These are phyloP conservation scores for Schizophyllum amplum DNA, from an alignment of 1,284 basidiomycete genomes.

Conservation along the genomic window DNA sequence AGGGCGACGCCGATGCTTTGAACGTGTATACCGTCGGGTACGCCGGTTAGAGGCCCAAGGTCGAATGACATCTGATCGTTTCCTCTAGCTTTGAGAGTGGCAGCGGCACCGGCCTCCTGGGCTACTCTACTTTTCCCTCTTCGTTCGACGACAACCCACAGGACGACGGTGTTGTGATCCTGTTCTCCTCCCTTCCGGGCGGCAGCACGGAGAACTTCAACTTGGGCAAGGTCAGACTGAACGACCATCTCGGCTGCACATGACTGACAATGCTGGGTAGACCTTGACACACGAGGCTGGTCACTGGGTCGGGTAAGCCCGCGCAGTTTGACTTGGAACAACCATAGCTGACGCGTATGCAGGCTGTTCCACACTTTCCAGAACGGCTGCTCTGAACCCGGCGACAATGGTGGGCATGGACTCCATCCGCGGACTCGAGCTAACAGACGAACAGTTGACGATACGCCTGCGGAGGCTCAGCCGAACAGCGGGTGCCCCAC, in stretches of 20 bases:
- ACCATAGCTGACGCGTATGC: too few relatives aligned
- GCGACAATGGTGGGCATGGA: conserved; percentile 20
- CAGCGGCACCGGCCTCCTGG: conserved; percentile 18
- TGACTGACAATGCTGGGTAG: conserved; percentile 10
- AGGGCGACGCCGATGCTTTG: conserved; percentile 3
- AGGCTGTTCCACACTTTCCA: conserved; percentile 46
- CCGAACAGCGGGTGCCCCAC: conserved; percentile 29
- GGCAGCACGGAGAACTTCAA: conserved; percentile 29
- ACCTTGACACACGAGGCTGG: conserved; percentile 40
- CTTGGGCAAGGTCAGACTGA: conserved; percentile 18
- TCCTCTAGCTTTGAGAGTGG: conserved; percentile 16
- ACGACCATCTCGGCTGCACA: neutral
- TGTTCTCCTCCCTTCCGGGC: conserved; percentile 31
- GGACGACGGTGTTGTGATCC: conserved; percentile 34
- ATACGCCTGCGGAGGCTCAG: conserved; percentile 34
- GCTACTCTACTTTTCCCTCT: conserved; percentile 33
- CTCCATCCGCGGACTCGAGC: neutral
- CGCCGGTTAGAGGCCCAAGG: neutral
- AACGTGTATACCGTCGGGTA: conserved; percentile 14
- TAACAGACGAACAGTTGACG: conserved; percentile 23
- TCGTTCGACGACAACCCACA: conserved; percentile 20
- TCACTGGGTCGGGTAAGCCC: conserved; percentile 41
- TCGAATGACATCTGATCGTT: neutral
- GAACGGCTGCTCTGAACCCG: conserved; percentile 32
- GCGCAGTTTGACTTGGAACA: too few relatives aligned